Evolutionary conservation across 495 filamentous ascomycete species (phyloP).

Genomic region (Penicillium subrubescens): DNA sequence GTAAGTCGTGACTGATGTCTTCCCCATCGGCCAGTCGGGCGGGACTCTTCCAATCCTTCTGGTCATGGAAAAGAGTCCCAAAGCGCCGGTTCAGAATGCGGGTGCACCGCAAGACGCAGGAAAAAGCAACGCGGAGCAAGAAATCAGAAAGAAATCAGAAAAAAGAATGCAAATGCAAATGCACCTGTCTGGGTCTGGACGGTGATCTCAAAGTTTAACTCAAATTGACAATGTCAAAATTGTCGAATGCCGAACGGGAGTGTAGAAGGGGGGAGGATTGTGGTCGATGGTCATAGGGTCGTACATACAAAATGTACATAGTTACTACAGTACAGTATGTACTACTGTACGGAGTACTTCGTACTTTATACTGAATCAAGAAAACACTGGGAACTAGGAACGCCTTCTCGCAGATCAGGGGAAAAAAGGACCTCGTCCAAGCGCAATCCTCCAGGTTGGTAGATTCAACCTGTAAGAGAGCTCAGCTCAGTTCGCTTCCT

Average conservation of each 20-base stretch:
- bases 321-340: background rate
- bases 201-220: background rate
- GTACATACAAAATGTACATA: background rate
- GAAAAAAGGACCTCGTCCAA: conserved; percentile 5
- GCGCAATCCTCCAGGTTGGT: background rate
- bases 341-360: background rate
- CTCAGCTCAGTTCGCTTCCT: background rate
- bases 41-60: background rate
- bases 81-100: conserved; percentile 18
- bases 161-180: background rate
- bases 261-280: background rate
- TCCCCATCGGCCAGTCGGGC: background rate
- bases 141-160: background rate
- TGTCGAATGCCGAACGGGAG: background rate
- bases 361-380: background rate
- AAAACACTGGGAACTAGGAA: background rate
- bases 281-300: background rate
- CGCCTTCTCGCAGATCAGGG: conserved; percentile 4
- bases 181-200: background rate
- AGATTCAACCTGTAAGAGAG: background rate
- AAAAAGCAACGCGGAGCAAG: conserved; percentile 1
- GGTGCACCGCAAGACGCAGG: conserved; percentile 1
- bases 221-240: background rate
- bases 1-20: background rate
- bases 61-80: conserved; percentile 15